phyloP scores from a whole-genome alignment of 140 eudicot genomes.

The Erigeron philadelphicus region DNA sequence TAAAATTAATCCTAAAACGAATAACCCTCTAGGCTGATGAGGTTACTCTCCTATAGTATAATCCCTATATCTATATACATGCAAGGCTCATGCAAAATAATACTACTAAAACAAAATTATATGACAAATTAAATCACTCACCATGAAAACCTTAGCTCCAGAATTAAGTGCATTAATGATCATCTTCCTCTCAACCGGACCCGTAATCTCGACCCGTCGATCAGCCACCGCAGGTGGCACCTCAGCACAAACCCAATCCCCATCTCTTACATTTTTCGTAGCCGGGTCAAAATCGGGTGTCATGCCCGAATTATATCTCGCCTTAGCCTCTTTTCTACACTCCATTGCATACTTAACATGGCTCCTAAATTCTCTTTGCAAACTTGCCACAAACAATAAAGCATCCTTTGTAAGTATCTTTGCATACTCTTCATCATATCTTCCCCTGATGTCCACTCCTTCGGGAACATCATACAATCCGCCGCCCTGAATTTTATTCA shows the following conservation, averaged over 20 bases:
- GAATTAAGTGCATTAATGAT: slow-evolving; percentile 86
- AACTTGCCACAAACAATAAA: slow-evolving; percentile 61
- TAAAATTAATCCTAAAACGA: no score
- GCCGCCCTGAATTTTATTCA: slow-evolving; percentile 22
- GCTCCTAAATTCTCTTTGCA: slow-evolving; percentile 72
- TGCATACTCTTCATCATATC: slow-evolving; percentile 59
- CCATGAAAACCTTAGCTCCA: slow-evolving; percentile 95
- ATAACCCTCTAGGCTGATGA: no score
- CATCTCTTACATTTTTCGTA: slow-evolving; percentile 57
- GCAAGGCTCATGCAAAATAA: background rate
- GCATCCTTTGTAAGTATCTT: slow-evolving; percentile 66
- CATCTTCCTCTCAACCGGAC: slow-evolving; percentile 95
- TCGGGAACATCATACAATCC: slow-evolving; percentile 62
- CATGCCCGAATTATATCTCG: slow-evolving; percentile 48
- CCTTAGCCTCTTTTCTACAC: slow-evolving; percentile 74
- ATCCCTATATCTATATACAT: background rate
- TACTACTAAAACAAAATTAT: background rate
- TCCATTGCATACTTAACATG: slow-evolving; percentile 85
- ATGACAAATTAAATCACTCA: slow-evolving; percentile 20
- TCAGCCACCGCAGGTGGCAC: slow-evolving; percentile 80
- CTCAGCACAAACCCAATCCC: slow-evolving; percentile 72
- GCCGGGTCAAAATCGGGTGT: slow-evolving; percentile 88
- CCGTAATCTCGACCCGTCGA: slow-evolving; percentile 88
- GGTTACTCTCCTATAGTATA: no score
- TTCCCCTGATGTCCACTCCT: slow-evolving; percentile 75